phyloP scores from a whole-genome alignment of 1,284 basidiomycete genomes.

The Microbotryum lychnidis-dioicae region DNA sequence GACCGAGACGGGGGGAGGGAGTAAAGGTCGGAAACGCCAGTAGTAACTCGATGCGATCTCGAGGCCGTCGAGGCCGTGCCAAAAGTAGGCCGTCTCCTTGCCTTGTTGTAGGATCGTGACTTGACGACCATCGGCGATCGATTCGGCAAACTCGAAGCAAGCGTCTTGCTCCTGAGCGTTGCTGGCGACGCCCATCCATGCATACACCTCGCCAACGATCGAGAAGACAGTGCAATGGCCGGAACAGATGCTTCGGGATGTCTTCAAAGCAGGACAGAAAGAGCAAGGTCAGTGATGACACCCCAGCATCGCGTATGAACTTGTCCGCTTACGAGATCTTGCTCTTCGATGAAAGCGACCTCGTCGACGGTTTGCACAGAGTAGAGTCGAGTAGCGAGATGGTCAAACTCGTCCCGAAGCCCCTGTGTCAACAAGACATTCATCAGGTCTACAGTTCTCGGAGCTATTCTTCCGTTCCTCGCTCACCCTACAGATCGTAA shows the following conservation, averaged over 20 bases:
- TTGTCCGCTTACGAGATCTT: conserved; percentile 5
- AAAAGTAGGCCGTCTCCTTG: conserved; percentile 18
- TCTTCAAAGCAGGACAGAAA: neutral
- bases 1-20: neutral
- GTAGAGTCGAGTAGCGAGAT: conserved; percentile 17
- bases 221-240: conserved; percentile 16
- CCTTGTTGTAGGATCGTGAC: conserved; percentile 13
- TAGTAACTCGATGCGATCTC: conserved; percentile 14
- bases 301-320: neutral
- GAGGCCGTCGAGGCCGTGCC: conserved; percentile 11
- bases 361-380: conserved; percentile 3
- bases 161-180: conserved; percentile 9
- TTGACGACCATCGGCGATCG: conserved; percentile 16
- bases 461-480: too few species aligned
- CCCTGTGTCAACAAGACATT: conserved; percentile 1
- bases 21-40: neutral
- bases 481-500: conserved; percentile 18
- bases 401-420: conserved; percentile 17
- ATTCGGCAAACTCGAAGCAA: conserved; percentile 21
- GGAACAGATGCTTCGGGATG: conserved; percentile 15
- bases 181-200: conserved; percentile 22
- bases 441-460: neutral
- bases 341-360: conserved; percentile 19
- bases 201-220: conserved; percentile 20
- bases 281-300: neutral